phyloP scores from a whole-genome alignment of 176 grass and related monocot species.

The Zoysia japonica region DNA sequence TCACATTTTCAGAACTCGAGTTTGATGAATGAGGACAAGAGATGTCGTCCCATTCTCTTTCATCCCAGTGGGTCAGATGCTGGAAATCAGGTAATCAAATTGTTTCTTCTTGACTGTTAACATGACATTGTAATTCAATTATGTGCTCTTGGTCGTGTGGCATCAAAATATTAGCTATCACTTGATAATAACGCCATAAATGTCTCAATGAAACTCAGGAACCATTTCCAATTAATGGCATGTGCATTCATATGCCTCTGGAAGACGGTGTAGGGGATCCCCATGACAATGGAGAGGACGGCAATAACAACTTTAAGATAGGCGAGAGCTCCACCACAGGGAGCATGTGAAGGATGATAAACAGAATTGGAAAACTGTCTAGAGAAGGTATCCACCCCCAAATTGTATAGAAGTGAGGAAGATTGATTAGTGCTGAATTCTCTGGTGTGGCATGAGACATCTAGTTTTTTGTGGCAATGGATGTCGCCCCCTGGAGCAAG shows the following conservation, averaged over 20 bases:
- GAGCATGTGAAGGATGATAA: constrained; percentile 42
- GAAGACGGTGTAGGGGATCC: constrained; percentile 47
- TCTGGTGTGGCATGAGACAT: constrained; percentile 52
- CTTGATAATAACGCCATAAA: background rate
- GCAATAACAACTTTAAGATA: constrained; percentile 24
- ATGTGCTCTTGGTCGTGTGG: background rate
- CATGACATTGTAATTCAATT: background rate
- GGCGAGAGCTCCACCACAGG: constrained; percentile 36
- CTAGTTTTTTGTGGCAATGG: constrained; percentile 44
- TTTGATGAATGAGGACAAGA: constrained; percentile 98
- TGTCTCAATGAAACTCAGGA: constrained; percentile 48
- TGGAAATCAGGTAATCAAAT: constrained; percentile 70
- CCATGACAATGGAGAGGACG: constrained; percentile 38
- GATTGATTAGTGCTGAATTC: constrained; percentile 39
- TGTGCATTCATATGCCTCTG: constrained; percentile 46
- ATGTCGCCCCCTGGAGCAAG: constrained; percentile 46
- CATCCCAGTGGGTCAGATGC: constrained; percentile 86
- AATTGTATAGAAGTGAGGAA: constrained; percentile 62
- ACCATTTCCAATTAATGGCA: constrained; percentile 60
- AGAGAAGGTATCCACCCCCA: constrained; percentile 38
- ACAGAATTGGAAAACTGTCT: constrained; percentile 25
- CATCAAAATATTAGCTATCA: too few relatives aligned
- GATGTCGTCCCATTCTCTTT: constrained; percentile 92
- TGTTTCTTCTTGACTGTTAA: background rate
- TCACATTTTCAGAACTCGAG: constrained; percentile 94